A percentile compares a stretch with the other conserved stretches of the same genome.
Evolutionary conservation across 2,329 filamentous ascomycete species (phyloP).

Genomic region (Akanthomyces lecanii): DNA sequence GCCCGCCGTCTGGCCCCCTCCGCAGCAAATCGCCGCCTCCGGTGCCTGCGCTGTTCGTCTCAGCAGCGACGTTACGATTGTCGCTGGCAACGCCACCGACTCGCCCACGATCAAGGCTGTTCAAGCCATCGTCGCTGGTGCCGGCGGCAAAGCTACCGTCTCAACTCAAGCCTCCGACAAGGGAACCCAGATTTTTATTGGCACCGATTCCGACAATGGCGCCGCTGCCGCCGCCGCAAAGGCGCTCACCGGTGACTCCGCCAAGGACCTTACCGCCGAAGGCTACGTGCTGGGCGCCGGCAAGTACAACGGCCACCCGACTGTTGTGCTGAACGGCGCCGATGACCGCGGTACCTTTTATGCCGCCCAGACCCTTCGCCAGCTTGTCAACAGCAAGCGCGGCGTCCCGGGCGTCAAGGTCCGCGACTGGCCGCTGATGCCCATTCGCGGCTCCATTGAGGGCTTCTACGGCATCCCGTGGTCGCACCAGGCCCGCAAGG

Average conservation of each 20-base stretch:
- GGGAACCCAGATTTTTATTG: constrained; percentile 16
- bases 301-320: constrained; percentile 10
- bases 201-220: constrained; percentile 14
- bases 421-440: constrained; percentile 21
- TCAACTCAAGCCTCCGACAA: background rate
- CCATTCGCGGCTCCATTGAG: constrained; percentile 20
- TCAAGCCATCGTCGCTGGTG: constrained; percentile 11
- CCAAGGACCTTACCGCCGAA: constrained; percentile 12
- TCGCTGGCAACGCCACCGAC: constrained; percentile 18
- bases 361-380: constrained; percentile 19
- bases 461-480: constrained; percentile 22
- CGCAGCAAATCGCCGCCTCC: constrained; percentile 16
- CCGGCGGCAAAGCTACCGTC: constrained; percentile 17
- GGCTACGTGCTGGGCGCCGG: constrained; percentile 18
- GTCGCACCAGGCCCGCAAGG: constrained; percentile 20
- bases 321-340: constrained; percentile 19
- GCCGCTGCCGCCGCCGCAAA: constrained; percentile 17
- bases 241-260: constrained; percentile 15
- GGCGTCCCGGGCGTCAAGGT: constrained; percentile 16
- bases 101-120: constrained; percentile 14
- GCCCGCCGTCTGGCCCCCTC: constrained; percentile 17
- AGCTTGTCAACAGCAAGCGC: constrained; percentile 11
- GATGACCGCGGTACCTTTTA: constrained; percentile 20
- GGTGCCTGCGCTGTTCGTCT: constrained; percentile 10
- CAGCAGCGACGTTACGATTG: constrained; percentile 15